Evolutionary conservation across 2,329 filamentous ascomycete genomes (phyloP).

Genomic region (Chalaropsis thielavioides): DNA sequence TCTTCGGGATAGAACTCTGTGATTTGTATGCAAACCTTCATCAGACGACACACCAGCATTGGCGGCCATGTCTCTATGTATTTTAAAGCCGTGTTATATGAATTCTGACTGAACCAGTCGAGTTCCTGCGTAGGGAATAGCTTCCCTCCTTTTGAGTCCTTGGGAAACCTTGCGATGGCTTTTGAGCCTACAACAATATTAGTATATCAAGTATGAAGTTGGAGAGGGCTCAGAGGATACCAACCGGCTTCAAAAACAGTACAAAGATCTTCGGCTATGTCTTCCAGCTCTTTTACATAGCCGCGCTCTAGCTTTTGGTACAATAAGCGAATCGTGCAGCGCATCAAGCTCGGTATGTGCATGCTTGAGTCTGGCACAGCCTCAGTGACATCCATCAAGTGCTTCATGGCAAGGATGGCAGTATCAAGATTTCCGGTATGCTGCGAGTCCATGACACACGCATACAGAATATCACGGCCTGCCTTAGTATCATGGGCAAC

Average conservation of each 20-base stretch:
- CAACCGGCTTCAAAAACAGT: conserved; percentile 33
- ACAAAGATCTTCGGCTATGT: conserved; percentile 37
- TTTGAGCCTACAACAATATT: conserved; percentile 26
- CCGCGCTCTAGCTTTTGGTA: conserved; percentile 29
- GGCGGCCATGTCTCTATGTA: conserved; percentile 42
- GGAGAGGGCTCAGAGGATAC: conserved; percentile 7
- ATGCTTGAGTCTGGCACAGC: conserved; percentile 18
- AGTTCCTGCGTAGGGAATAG: conserved; percentile 51
- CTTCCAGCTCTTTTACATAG: conserved; percentile 18
- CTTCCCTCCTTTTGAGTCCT: conserved; percentile 29
- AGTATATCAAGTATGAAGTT: conserved; percentile 13
- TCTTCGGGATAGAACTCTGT: conserved; percentile 37
- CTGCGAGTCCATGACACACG: conserved; percentile 66
- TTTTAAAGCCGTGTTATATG: conserved; percentile 63
- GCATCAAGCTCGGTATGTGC: conserved; percentile 27
- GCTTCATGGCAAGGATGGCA: conserved; percentile 30
- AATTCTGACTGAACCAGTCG: conserved; percentile 71
- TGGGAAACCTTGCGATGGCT: conserved; percentile 28
- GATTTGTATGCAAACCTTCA: conserved; percentile 38
- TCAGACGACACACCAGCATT: conserved; percentile 39
- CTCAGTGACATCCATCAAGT: conserved; percentile 23
- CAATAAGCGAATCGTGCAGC: conserved; percentile 40
- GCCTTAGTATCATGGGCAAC: conserved; percentile 41
- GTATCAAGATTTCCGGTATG: conserved; percentile 46
- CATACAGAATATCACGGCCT: conserved; percentile 51